Conservation (phyloP, 176 grass and related monocot genomes). For the Carex pumila region DNA sequence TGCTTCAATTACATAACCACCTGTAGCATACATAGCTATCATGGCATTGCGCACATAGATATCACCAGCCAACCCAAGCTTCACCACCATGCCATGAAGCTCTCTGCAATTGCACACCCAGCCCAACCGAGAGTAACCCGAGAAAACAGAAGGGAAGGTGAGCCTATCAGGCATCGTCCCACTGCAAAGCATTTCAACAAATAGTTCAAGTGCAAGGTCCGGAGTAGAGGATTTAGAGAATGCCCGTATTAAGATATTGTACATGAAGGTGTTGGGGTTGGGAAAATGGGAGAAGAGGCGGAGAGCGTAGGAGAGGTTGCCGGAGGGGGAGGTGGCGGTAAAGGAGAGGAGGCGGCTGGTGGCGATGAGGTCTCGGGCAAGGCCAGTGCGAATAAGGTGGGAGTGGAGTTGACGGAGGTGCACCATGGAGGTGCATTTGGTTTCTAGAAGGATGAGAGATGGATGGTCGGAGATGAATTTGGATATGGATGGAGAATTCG, state of each 20-base stretch:
- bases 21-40: slow-evolving; percentile 59
- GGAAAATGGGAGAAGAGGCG: slow-evolving; percentile 47
- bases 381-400: slow-evolving; percentile 52
- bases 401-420: slow-evolving; percentile 69
- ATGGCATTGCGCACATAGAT: slow-evolving; percentile 51
- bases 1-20: slow-evolving; percentile 30
- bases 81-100: slow-evolving; percentile 69
- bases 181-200: slow-evolving; percentile 45
- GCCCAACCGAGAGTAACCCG: slow-evolving; percentile 37
- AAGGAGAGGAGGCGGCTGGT: slow-evolving; percentile 53
- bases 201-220: slow-evolving; percentile 32
- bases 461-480: slow-evolving; percentile 45
- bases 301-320: slow-evolving; percentile 34
- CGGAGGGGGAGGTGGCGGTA: slow-evolving; percentile 28
- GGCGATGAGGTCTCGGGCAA: slow-evolving; percentile 51
- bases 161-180: slow-evolving; percentile 29
- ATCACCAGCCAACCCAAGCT: slow-evolving; percentile 49
- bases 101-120: slow-evolving; percentile 17
- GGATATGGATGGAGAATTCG: slow-evolving; percentile 27
- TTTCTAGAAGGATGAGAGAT: slow-evolving; percentile 47
- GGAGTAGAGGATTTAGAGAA: slow-evolving; percentile 41
- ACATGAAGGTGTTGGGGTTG: slow-evolving; percentile 63
- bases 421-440: slow-evolving; percentile 43
- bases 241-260: slow-evolving; percentile 54
- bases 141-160: slow-evolving; percentile 50